Conservation (phyloP, 768 basidiomycete species). For the Gloeostereum incarnatum region DNA sequence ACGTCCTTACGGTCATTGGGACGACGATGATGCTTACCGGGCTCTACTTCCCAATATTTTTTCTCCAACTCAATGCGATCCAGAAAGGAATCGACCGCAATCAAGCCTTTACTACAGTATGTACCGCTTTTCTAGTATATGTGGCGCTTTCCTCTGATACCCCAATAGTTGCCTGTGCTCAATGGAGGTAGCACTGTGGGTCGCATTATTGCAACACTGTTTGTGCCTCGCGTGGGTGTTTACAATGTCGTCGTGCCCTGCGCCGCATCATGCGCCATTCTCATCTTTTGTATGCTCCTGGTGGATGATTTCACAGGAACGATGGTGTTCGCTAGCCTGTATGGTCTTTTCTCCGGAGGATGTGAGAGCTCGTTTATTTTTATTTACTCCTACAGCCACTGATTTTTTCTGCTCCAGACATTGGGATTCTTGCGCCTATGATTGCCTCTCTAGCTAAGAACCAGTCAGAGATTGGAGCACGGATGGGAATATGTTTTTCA, state of each 20-base stretch:
- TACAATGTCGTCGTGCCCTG: constrained; percentile 30
- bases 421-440: constrained; percentile 33
- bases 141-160: too few species aligned
- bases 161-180: constrained; percentile 42
- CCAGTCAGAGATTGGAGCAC: constrained; percentile 43
- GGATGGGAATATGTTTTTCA: constrained; percentile 42
- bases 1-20: constrained; percentile 32
- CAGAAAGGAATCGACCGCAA: constrained; percentile 31
- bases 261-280: constrained; percentile 17
- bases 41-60: constrained; percentile 45
- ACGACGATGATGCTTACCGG: constrained; percentile 25
- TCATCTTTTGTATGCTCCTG: constrained; percentile 36
- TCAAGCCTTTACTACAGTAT: constrained; percentile 49
- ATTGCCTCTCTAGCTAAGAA: constrained; percentile 33
- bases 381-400: too few species aligned
- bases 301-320: constrained; percentile 22
- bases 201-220: constrained; percentile 32
- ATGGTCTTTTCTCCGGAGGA: constrained; percentile 39
- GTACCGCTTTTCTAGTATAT: too few species aligned
- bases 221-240: constrained; percentile 29
- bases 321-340: constrained; percentile 28
- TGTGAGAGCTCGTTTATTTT: constrained; percentile 23
- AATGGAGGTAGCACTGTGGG: constrained; percentile 42
- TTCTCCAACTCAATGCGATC: constrained; percentile 44
- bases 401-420: constrained; percentile 14